phyloP scores from a whole-genome alignment of 495 filamentous ascomycete genomes.

The Stereocaulon alpinum region DNA sequence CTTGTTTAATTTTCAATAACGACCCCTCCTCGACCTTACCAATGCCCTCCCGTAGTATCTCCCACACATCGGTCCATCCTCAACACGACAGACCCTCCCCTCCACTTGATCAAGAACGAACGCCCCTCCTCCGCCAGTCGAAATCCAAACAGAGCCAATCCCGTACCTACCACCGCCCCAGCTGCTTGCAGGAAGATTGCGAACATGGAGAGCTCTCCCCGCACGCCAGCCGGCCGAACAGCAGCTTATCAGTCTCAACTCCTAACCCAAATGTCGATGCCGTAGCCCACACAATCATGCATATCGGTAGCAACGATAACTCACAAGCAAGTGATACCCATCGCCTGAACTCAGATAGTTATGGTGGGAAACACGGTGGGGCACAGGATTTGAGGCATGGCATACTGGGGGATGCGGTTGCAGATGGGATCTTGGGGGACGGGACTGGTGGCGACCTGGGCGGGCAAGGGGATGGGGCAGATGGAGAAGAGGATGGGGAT shows the following conservation, averaged over 20 bases:
- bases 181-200: constrained; percentile 20
- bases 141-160: constrained; percentile 2
- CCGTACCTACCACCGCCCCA: constrained; percentile 12
- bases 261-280: not conserved
- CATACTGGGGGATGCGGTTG: constrained; percentile 30
- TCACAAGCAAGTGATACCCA: constrained; percentile 1
- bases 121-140: constrained; percentile 8
- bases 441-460: constrained; percentile 5
- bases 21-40: not conserved
- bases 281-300: not conserved
- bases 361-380: constrained; percentile 8
- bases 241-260: not conserved
- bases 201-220: constrained; percentile 12
- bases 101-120: not conserved
- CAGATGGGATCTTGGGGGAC: constrained; percentile 30
- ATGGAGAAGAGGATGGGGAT: constrained; percentile 19
- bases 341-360: not conserved
- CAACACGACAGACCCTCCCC: not conserved
- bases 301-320: not conserved
- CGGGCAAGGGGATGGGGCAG: not conserved
- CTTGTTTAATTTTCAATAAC: not conserved
- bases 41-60: constrained; percentile 5
- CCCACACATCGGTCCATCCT: constrained; percentile 8
- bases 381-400: constrained; percentile 19
- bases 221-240: constrained; percentile 8